Conservation (phyloP, 768 basidiomycete species). For the Hypsizygus marmoreus region DNA sequence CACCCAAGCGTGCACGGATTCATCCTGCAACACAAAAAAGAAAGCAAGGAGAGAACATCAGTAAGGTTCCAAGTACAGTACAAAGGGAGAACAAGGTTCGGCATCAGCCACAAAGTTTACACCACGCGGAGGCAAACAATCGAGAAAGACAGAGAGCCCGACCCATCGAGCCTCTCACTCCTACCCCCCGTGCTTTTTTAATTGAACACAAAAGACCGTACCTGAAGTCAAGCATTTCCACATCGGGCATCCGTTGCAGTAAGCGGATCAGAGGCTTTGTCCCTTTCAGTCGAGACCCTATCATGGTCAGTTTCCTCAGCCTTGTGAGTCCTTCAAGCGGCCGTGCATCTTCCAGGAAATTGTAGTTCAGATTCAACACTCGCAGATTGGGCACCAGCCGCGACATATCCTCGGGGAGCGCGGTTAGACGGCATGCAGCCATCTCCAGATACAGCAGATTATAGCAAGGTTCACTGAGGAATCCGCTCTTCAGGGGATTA, state of each 20-base stretch:
- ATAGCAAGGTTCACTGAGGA: constrained; percentile 77
- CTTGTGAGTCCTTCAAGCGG: constrained; percentile 70
- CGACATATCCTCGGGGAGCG: constrained; percentile 69
- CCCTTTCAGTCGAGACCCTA: constrained; percentile 80
- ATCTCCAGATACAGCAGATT: constrained; percentile 91
- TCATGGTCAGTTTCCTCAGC: constrained; percentile 81
- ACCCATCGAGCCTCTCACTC: no score
- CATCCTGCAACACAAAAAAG: constrained; percentile 53
- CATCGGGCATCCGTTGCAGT: constrained; percentile 69
- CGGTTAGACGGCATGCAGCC: constrained; percentile 79
- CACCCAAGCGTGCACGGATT: constrained; percentile 96
- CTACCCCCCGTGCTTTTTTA: no score
- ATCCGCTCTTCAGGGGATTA: constrained; percentile 63
- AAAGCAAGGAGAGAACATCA: constrained; percentile 7
- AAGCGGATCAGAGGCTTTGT: constrained; percentile 74
- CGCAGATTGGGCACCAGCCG: constrained; percentile 80
- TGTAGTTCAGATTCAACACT: constrained; percentile 95
- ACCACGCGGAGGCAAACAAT: constrained; percentile 14
- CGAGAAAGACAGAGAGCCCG: constrained; percentile 4
- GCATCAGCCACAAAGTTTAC: constrained; percentile 8
- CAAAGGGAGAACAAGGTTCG: constrained; percentile 7
- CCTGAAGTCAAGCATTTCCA: constrained; percentile 94
- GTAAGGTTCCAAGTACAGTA: neutral
- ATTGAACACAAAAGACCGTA: constrained; percentile 26
- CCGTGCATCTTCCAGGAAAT: constrained; percentile 80